Conservation (phyloP, 176 grass and related monocot genomes). For the Microstegium vimineum region DNA sequence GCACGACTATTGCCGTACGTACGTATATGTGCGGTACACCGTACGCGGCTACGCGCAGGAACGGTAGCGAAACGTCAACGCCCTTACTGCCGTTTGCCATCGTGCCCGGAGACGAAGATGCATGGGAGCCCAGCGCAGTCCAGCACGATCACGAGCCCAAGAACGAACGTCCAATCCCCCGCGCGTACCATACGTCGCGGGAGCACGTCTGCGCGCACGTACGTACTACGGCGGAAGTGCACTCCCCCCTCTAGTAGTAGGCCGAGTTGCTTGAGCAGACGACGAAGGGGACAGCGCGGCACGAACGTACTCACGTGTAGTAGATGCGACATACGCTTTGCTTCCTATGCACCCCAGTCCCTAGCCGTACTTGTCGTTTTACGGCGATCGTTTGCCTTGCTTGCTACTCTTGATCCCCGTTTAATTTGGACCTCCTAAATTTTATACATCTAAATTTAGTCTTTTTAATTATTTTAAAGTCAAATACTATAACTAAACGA, state of each 20-base stretch:
- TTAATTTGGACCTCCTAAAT: no score
- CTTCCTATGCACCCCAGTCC: conserved; percentile 8
- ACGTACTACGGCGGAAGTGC: background rate
- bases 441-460: no score
- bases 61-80: background rate
- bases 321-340: background rate
- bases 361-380: background rate
- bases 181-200: background rate
- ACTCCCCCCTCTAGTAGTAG: background rate
- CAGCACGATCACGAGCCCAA: background rate
- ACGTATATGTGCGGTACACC: background rate
- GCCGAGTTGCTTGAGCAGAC: background rate
- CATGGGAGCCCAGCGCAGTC: background rate
- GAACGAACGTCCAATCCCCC: background rate
- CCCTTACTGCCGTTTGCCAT: background rate
- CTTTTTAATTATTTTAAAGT: no score
- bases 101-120: no score
- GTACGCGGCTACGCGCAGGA: background rate
- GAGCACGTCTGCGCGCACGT: background rate
- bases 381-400: background rate
- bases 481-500: no score
- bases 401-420: no score
- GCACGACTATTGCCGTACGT: background rate
- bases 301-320: no score
- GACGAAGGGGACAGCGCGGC: background rate